Base-by-base conservation (phyloP, 495 filamentous ascomycete species). In the Penicillium diatomitis region DNA sequence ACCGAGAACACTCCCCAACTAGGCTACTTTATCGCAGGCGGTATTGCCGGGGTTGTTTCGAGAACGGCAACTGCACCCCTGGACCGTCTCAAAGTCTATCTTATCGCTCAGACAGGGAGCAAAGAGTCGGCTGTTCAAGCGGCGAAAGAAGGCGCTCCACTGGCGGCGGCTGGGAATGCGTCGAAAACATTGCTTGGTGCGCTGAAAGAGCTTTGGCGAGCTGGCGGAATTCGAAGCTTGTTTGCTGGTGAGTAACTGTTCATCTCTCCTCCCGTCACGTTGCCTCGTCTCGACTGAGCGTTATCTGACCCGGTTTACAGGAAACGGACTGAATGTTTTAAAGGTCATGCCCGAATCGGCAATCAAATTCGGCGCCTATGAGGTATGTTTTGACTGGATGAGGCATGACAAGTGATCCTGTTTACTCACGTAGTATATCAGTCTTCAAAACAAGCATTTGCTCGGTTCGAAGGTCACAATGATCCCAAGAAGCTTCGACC, bases 281-380 rank as follows among this genome's bases (percentile, higher is more conserved):
- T 20, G 20, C 20, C 20, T 20, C 2, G 20, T 20, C 20, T 20
- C 20, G 20, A 20, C 20, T 20, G 20, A 20, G 0, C 20, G 20
- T 20, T 5, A 38, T 41, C 46, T 63, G 20, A 62, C 43, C 44
- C 20, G 9, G 36, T 39, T 0, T 27, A 32, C 56, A 96, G 92
- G 92, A 31, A 98, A 98, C 61, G 92, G 92, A 6, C 75, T 98
- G 49, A 98, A 98, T 59, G 91, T 97, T 7, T 59, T 96, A 54
- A 98, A 98, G 67, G 89, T 98, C 42, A 91, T 97, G 84, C 92
- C 92, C 5, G 92, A 98, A 66, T 96, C 91, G 5, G 92, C 92
- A 33, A 95, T 98, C 57, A 92, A 85, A 52, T 98, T 98, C 67
- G 92, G 92, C 44, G 91, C 88, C 5, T 98, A 96, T 57, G 92